Evolutionary conservation across 2,329 filamentous ascomycete genomes (phyloP).

Genomic region (Venturia effusa): DNA sequence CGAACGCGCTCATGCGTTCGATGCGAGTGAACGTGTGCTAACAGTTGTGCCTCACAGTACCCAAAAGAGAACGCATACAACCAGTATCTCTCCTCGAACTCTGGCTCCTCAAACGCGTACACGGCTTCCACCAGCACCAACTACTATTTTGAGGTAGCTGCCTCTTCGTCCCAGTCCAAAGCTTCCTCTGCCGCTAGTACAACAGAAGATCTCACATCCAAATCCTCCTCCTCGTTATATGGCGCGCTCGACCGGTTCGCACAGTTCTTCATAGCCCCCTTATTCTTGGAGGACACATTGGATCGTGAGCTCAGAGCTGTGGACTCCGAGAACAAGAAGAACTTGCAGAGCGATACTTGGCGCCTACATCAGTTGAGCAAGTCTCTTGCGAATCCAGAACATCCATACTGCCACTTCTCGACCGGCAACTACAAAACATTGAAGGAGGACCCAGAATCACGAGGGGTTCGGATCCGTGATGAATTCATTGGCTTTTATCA

Average conservation of each 20-base stretch:
- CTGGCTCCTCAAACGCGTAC: slow-evolving; percentile 89
- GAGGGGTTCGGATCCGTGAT: slow-evolving; percentile 73
- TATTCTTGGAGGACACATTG: slow-evolving; percentile 75
- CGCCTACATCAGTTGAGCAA: slow-evolving; percentile 80
- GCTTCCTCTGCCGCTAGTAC: slow-evolving; percentile 26
- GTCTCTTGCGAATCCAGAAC: slow-evolving; percentile 72
- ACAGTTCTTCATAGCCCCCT: slow-evolving; percentile 82
- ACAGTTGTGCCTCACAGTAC: slow-evolving; percentile 42
- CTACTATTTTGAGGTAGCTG: slow-evolving; percentile 93
- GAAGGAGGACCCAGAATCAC: slow-evolving; percentile 67
- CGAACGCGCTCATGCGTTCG: no score
- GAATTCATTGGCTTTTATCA: slow-evolving; percentile 90
- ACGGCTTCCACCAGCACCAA: slow-evolving; percentile 90
- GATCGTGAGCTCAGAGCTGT: slow-evolving; percentile 83
- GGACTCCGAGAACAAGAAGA: slow-evolving; percentile 97
- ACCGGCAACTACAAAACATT: slow-evolving; percentile 82
- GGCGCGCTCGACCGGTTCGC: slow-evolving; percentile 85
- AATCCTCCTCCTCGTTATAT: slow-evolving; percentile 51
- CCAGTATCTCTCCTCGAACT: slow-evolving; percentile 81
- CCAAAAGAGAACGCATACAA: slow-evolving; percentile 93
- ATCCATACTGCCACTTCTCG: slow-evolving; percentile 85
- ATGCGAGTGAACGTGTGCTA: neutral
- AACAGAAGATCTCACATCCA: slow-evolving; percentile 23
- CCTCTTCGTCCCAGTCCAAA: slow-evolving; percentile 49
- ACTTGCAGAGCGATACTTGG: slow-evolving; percentile 84